Conservation (phyloP, 1,284 basidiomycete species). For the Malassezia pachydermatis region DNA sequence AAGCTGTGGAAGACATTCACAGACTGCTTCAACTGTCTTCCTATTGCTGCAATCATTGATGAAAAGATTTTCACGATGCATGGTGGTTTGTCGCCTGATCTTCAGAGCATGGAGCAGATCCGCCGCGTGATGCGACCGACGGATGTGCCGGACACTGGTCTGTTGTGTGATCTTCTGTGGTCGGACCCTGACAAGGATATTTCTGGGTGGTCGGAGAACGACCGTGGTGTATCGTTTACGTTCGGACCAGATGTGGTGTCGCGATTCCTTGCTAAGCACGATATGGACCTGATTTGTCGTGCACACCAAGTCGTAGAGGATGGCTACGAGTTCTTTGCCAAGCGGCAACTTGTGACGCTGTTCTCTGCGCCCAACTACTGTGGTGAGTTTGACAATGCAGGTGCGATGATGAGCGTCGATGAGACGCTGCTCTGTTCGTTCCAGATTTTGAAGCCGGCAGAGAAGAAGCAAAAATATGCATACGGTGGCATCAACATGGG, state of each 20-base stretch:
- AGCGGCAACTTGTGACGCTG: conserved; percentile 88
- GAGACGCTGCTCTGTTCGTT: conserved; percentile 95
- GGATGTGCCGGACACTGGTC: conserved; percentile 96
- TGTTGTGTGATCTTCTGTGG: conserved; percentile 94
- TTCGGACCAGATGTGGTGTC: conserved; percentile 97
- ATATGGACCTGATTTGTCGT: conserved; percentile 98
- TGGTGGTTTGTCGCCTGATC: conserved; percentile 81
- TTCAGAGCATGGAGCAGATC: conserved; percentile 99
- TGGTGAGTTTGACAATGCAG: conserved; percentile 96
- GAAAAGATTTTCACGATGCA: conserved; percentile 89
- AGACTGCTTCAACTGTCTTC: conserved; percentile 90
- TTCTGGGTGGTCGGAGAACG: conserved; percentile 98
- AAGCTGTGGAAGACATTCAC: conserved; percentile 97
- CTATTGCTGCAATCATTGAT: conserved; percentile 90
- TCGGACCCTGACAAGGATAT: conserved; percentile 99
- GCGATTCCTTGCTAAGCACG: conserved; percentile 90
- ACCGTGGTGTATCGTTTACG: conserved; percentile 94
- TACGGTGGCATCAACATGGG: conserved; percentile 49
- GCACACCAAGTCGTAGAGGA: conserved; percentile 99
- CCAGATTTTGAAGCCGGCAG: conserved; percentile 89
- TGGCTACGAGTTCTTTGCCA: conserved; percentile 98
- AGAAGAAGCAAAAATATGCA: conserved; percentile 82
- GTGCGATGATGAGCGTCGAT: conserved; percentile 99
- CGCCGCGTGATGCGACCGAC: conserved; percentile 97
- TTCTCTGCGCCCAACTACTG: conserved; percentile 98